A percentile compares a stretch with the other conserved stretches of the same genome.
phyloP scores from a whole-genome alignment of 2,329 filamentous ascomycete genomes.

The Drechslerella dactyloides region DNA sequence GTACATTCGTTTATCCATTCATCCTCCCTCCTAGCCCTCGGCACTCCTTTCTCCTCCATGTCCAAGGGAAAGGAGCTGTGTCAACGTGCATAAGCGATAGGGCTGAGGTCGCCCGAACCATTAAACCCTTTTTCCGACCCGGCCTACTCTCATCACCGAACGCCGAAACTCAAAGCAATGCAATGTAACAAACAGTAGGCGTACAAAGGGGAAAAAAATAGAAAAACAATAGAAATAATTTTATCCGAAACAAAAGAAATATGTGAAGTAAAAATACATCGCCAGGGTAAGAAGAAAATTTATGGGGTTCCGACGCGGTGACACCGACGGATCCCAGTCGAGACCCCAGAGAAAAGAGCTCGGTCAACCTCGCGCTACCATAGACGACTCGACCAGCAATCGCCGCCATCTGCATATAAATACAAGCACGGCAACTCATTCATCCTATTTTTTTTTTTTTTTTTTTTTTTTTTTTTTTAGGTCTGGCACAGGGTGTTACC shows the following conservation, averaged over 20 bases:
- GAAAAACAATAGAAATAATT: not conserved
- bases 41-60: no score
- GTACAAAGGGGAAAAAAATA: not conserved
- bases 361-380: not conserved
- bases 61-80: no score
- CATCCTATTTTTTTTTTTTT: not conserved
- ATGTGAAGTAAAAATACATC: no score
- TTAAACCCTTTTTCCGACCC: not conserved
- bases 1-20: no score
- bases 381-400: not conserved
- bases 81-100: slow-evolving; percentile 1
- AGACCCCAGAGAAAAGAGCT: no score
- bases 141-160: not conserved
- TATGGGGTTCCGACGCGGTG: no score
- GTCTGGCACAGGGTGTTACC: not conserved
- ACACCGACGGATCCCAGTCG: no score
- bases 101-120: not conserved
- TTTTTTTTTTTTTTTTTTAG: not conserved
- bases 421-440: not conserved
- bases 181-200: not conserved
- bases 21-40: no score
- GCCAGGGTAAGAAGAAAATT: not conserved
- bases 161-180: not conserved
- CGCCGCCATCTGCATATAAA: not conserved
- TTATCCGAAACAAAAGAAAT: no score